phyloP scores from a whole-genome alignment of 345 rosid species.

The Rhodamnia argentea region DNA sequence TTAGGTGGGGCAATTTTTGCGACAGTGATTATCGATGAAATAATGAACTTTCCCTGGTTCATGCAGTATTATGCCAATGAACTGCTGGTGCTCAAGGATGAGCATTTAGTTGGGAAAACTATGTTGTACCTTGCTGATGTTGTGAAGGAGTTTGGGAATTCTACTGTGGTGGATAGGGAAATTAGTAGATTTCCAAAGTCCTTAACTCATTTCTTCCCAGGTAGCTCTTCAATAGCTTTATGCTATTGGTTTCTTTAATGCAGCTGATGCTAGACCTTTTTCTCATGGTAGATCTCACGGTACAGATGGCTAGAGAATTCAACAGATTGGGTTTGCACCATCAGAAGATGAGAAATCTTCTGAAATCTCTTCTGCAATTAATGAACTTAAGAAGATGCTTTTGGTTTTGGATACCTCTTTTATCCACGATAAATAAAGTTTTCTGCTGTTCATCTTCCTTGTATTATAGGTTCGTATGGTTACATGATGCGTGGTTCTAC shows the following conservation, averaged over 20 bases:
- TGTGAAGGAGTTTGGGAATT: constrained; percentile 26
- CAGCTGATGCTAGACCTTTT: not conserved
- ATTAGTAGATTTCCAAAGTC: constrained; percentile 34
- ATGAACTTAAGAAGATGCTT: not conserved
- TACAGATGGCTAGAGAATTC: not conserved
- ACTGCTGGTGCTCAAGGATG: constrained; percentile 33
- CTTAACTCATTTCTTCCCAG: constrained; percentile 52
- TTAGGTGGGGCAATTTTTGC: not conserved
- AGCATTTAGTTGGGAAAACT: constrained; percentile 21
- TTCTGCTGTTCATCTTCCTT: not conserved
- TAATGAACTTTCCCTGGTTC: not conserved
- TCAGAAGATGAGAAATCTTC: not conserved
- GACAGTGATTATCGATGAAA: not conserved
- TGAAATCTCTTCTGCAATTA: not conserved
- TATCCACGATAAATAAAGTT: not conserved
- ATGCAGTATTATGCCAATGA: constrained; percentile 43
- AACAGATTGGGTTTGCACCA: not conserved
- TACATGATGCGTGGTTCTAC: constrained; percentile 49
- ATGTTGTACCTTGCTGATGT: constrained; percentile 29
- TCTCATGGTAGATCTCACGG: not conserved
- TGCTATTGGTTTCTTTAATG: not conserved
- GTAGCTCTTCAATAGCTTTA: constrained; percentile 5
- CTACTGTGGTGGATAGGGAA: constrained; percentile 24
- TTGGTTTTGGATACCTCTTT: not conserved
- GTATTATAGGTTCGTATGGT: constrained; percentile 43